phyloP scores from a whole-genome alignment of 1,139 yeast genomes.

The Blastobotrys petasosporus region DNA sequence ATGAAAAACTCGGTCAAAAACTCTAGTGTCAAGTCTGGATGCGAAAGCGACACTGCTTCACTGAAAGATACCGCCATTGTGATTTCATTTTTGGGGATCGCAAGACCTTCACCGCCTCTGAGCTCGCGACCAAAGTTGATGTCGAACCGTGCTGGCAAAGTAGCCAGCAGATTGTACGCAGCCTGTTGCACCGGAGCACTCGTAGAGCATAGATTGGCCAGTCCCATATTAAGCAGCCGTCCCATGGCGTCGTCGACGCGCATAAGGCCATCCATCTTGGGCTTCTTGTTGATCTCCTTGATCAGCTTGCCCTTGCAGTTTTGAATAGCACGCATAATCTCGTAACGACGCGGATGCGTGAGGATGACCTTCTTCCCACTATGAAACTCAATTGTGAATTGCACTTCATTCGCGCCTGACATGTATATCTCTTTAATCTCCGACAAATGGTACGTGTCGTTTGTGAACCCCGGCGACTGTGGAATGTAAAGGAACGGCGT shows the following conservation, averaged over 20 bases:
- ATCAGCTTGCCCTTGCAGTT: conserved; percentile 22
- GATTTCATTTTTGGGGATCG: conserved; percentile 68
- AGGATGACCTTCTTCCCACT: conserved; percentile 17
- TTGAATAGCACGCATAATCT: conserved; percentile 26
- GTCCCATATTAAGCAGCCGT: conserved; percentile 51
- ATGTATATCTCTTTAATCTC: conserved; percentile 48
- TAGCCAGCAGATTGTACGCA: conserved; percentile 59
- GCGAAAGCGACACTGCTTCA: conserved; percentile 47
- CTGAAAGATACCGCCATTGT: conserved; percentile 60
- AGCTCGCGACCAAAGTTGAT: conserved; percentile 57
- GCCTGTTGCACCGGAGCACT: conserved; percentile 56
- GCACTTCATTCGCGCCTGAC: conserved; percentile 45
- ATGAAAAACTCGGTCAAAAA: conserved; percentile 58
- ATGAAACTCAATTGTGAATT: conserved; percentile 52
- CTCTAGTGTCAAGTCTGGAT: conserved; percentile 58
- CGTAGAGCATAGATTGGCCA: conserved; percentile 60
- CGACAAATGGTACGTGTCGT: conserved; percentile 22
- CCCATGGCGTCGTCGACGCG: conserved; percentile 27
- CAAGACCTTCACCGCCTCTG: conserved; percentile 53
- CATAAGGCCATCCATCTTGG: conserved; percentile 13
- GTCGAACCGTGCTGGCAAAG: conserved; percentile 54
- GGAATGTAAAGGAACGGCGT: conserved; percentile 47
- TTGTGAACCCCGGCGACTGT: conserved; percentile 23
- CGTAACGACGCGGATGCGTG: conserved; percentile 18
- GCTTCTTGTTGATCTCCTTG: conserved; percentile 10